Conservation (phyloP, 768 basidiomycete genomes). For the Tephrocybe rancida region DNA sequence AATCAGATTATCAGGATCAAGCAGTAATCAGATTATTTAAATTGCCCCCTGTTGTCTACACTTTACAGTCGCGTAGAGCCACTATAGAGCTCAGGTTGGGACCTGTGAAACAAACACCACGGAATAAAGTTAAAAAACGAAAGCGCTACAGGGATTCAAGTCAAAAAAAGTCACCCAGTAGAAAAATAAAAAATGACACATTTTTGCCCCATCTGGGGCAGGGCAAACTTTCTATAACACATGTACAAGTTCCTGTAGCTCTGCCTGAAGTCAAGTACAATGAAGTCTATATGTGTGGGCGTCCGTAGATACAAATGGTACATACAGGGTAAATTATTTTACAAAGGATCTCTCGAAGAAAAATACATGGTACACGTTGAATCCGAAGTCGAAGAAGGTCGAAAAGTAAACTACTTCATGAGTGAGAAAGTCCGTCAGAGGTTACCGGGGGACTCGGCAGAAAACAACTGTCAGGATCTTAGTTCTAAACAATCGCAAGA, state of each 20-base stretch:
- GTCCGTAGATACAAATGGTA: neutral
- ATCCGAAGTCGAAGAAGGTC: slow-evolving; percentile 21
- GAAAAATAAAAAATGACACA: too few species aligned
- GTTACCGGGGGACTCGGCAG: slow-evolving; percentile 43
- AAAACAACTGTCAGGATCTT: slow-evolving; percentile 32
- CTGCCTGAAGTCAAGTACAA: neutral
- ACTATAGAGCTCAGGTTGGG: too few species aligned
- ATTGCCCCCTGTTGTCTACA: too few species aligned
- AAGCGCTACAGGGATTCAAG: too few species aligned
- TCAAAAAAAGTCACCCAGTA: too few species aligned
- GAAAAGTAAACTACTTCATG: neutral
- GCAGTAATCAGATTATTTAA: too few species aligned
- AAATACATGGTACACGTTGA: slow-evolving; percentile 2
- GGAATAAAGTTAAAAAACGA: too few species aligned
- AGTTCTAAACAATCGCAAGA: neutral
- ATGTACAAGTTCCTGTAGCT: too few species aligned
- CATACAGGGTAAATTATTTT: neutral
- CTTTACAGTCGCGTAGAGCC: too few species aligned
- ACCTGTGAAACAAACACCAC: too few species aligned
- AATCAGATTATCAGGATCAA: too few species aligned
- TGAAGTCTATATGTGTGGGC: neutral
- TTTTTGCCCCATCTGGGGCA: too few species aligned
- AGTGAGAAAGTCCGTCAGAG: slow-evolving; percentile 22
- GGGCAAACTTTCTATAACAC: neutral
- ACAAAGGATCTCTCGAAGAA: neutral